A percentile compares a stretch with the other conserved stretches of the same genome.
phyloP scores from a whole-genome alignment of 257 asterid species.

The Przewalskia tangutica region DNA sequence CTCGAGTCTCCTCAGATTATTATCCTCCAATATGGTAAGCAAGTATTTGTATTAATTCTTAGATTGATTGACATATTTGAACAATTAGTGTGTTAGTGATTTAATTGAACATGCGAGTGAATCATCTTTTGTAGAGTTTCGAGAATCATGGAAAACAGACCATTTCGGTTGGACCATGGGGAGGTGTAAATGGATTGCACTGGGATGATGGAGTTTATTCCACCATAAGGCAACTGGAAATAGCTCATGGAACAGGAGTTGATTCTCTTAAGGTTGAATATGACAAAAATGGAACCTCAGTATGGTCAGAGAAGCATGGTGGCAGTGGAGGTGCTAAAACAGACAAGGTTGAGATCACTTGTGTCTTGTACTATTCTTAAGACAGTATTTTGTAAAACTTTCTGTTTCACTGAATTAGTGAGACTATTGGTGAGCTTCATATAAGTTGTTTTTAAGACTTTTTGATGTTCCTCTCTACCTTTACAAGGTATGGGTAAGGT shows the following conservation, averaged over 20 bases:
- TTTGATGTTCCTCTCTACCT: not conserved
- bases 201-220: conserved; percentile 79
- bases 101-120: not conserved
- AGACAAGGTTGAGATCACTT: conserved; percentile 27
- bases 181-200: conserved; percentile 55
- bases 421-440: not conserved
- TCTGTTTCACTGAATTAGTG: not conserved
- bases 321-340: conserved; percentile 51
- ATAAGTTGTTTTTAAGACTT: not conserved
- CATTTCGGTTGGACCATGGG: conserved; percentile 70
- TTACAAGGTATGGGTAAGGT: no score
- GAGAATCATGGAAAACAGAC: conserved; percentile 29
- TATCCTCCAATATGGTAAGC: not conserved
- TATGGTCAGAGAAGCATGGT: conserved; percentile 67
- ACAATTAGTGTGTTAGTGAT: not conserved
- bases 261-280: conserved; percentile 62
- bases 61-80: not conserved
- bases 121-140: conserved; percentile 15
- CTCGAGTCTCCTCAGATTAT: not conserved
- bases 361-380: not conserved
- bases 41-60: not conserved
- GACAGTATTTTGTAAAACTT: not conserved
- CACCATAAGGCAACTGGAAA: conserved; percentile 44
- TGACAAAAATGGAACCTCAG: conserved; percentile 48
- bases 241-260: conserved; percentile 51